phyloP scores from a whole-genome alignment of 768 basidiomycete genomes.

The Xerocomellus amylosporus region DNA sequence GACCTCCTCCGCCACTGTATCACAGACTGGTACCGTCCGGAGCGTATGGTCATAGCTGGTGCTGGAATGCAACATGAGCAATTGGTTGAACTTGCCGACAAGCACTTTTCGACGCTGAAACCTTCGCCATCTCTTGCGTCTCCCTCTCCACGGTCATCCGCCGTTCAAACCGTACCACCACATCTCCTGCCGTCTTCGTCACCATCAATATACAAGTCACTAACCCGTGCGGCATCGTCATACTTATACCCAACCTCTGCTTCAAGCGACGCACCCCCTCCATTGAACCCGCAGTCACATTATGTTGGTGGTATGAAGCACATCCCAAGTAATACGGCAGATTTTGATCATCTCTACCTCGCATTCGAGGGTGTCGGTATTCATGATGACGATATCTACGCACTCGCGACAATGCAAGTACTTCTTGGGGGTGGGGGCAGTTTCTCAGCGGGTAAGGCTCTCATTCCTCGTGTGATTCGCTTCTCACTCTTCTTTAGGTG shows the following conservation, averaged over 20 bases:
- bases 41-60: constrained; percentile 93
- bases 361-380: constrained; percentile 91
- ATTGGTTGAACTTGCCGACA: constrained; percentile 81
- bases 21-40: constrained; percentile 85
- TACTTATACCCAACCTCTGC: constrained; percentile 52
- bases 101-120: constrained; percentile 74
- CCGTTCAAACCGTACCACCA: constrained; percentile 42
- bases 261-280: constrained; percentile 4
- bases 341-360: constrained; percentile 92
- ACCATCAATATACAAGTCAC: constrained; percentile 57
- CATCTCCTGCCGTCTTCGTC: constrained; percentile 58
- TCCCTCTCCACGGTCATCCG: constrained; percentile 28
- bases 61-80: constrained; percentile 89
- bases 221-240: constrained; percentile 74
- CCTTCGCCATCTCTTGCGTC: constrained; percentile 26
- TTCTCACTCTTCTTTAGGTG: constrained; percentile 48
- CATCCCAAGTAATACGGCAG: constrained; percentile 55
- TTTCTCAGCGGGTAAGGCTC: constrained; percentile 78
- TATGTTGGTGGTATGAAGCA: constrained; percentile 87
- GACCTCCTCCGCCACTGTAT: constrained; percentile 60
- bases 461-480: neutral
- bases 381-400: constrained; percentile 88
- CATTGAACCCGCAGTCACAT: constrained; percentile 38
- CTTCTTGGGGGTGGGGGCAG: constrained; percentile 93
- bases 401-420: constrained; percentile 91